Percentiles rank a stretch among this genome's conserved stretches.
Conservation (phyloP, 2,329 filamentous ascomycete genomes). For the Verticillium klebahnii region DNA sequence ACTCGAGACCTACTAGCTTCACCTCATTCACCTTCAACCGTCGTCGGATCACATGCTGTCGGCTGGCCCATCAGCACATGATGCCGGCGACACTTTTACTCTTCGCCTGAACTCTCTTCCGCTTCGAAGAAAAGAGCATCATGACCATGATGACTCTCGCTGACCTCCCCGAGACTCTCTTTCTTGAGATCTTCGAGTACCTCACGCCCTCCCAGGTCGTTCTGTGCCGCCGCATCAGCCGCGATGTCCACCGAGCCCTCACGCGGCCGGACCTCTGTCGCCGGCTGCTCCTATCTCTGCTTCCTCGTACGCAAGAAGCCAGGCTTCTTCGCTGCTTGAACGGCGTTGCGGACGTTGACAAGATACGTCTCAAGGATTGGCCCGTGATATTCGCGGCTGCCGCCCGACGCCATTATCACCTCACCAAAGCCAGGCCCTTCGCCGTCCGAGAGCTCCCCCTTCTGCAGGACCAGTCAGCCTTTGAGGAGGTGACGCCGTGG, state of each 20-base stretch:
- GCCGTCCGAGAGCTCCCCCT: conserved; percentile 13
- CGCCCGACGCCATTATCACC: conserved; percentile 49
- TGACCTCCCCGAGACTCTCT: conserved; percentile 52
- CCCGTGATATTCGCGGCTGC: conserved; percentile 41
- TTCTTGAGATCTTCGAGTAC: conserved; percentile 46
- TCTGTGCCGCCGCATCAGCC: conserved; percentile 47
- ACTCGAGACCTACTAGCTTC: too few species aligned
- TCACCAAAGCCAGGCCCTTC: conserved; percentile 39
- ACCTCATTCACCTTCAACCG: too few species aligned
- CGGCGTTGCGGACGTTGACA: background rate
- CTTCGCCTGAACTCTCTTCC: background rate
- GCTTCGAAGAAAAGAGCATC: background rate
- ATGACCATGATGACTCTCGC: conserved; percentile 33
- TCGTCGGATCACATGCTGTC: too few species aligned
- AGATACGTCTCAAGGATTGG: conserved; percentile 24
- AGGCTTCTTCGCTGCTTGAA: conserved; percentile 26
- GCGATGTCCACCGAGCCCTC: conserved; percentile 44
- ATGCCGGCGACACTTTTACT: background rate
- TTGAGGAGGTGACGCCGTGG: background rate
- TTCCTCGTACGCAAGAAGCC: conserved; percentile 48
- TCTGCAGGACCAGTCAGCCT: background rate
- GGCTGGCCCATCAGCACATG: background rate
- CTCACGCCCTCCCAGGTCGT: conserved; percentile 47
- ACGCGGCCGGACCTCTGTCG: conserved; percentile 39
- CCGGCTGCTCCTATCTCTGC: conserved; percentile 44